Percentiles rank a stretch among this genome's conserved stretches.
Evolutionary conservation across 495 filamentous ascomycete species (phyloP).

Genomic region (Hypoxylon lenormandii): DNA sequence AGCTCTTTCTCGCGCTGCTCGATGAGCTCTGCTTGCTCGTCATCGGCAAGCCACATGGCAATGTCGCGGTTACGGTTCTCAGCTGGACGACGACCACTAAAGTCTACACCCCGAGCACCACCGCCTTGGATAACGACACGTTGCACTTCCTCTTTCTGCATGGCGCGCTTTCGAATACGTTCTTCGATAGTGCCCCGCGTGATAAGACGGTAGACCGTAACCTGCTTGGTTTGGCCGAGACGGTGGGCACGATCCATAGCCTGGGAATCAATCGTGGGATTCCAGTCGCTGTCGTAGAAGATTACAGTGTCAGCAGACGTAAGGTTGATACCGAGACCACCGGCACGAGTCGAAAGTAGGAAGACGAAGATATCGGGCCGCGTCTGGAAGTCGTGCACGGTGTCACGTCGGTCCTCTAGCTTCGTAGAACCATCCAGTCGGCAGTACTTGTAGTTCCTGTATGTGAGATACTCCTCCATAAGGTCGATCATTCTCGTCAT

Average conservation of each 20-base stretch:
- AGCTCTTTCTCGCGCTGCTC: slow-evolving; percentile 89
- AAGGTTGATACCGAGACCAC: slow-evolving; percentile 97
- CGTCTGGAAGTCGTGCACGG: slow-evolving; percentile 94
- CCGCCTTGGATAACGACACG: slow-evolving; percentile 96
- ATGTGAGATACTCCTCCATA: slow-evolving; percentile 98
- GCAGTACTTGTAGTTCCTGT: slow-evolving; percentile 98
- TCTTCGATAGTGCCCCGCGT: slow-evolving; percentile 98
- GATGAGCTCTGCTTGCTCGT: slow-evolving; percentile 90
- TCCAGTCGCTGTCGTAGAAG: slow-evolving; percentile 99
- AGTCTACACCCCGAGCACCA: slow-evolving; percentile 82
- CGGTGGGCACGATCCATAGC: slow-evolving; percentile 99
- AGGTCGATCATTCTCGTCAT: slow-evolving; percentile 99
- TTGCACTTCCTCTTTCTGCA: slow-evolving; percentile 99
- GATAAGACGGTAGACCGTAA: slow-evolving; percentile 97
- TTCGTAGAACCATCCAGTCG: slow-evolving; percentile 98
- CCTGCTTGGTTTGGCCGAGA: slow-evolving; percentile 94
- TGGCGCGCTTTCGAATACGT: slow-evolving; percentile 94
- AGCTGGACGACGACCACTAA: slow-evolving; percentile 82
- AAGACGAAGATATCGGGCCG: slow-evolving; percentile 95
- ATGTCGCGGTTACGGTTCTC: slow-evolving; percentile 96
- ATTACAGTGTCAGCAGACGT: slow-evolving; percentile 94
- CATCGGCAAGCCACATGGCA: slow-evolving; percentile 95
- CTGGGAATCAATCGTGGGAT: slow-evolving; percentile 97
- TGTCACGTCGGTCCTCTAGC: slow-evolving; percentile 94
- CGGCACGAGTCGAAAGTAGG: slow-evolving; percentile 92